Evolutionary conservation across 305 asterid species (phyloP).

Genomic region (Stenogyne calaminthoides): DNA sequence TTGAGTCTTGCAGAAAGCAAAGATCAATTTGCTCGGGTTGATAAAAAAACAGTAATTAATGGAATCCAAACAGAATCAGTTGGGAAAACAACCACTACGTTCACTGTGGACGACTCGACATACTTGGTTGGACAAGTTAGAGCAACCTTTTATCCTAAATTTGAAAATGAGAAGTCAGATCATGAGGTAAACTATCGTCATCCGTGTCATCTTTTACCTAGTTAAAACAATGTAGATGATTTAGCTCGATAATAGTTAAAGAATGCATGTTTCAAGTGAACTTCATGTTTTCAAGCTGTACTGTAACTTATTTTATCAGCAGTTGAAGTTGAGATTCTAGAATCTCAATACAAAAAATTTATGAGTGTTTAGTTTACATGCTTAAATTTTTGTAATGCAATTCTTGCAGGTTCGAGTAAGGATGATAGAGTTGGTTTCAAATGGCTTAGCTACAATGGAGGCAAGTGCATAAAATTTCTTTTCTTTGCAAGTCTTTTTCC

Average conservation of each 20-base stretch:
- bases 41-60: slow-evolving; percentile 30
- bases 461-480: slow-evolving; percentile 37
- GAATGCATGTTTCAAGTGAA: slow-evolving; percentile 25
- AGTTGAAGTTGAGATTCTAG: slow-evolving; percentile 22
- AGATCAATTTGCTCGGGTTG: slow-evolving; percentile 44
- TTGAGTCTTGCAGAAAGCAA: slow-evolving; percentile 53
- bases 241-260: slow-evolving; percentile 6
- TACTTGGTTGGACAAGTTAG: slow-evolving; percentile 72
- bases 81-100: slow-evolving; percentile 46
- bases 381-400: slow-evolving; percentile 24
- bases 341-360: slow-evolving; percentile 2
- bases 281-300: slow-evolving; percentile 6
- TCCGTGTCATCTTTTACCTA: slow-evolving; percentile 16
- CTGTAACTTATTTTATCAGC: slow-evolving; percentile 7
- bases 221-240: slow-evolving; percentile 22
- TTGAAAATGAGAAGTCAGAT: slow-evolving; percentile 97
- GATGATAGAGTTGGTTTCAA: slow-evolving; percentile 92
- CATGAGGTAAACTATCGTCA: slow-evolving; percentile 68
- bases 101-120: slow-evolving; percentile 74
- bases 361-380: slow-evolving; percentile 25
- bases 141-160: slow-evolving; percentile 97
- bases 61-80: slow-evolving; percentile 40
- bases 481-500: neutral
- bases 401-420: slow-evolving; percentile 69
- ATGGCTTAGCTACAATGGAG: slow-evolving; percentile 91